These are phyloP conservation scores for Acer saccharum DNA, from an alignment of 345 rosid genomes.

Conservation along the genomic window DNA sequence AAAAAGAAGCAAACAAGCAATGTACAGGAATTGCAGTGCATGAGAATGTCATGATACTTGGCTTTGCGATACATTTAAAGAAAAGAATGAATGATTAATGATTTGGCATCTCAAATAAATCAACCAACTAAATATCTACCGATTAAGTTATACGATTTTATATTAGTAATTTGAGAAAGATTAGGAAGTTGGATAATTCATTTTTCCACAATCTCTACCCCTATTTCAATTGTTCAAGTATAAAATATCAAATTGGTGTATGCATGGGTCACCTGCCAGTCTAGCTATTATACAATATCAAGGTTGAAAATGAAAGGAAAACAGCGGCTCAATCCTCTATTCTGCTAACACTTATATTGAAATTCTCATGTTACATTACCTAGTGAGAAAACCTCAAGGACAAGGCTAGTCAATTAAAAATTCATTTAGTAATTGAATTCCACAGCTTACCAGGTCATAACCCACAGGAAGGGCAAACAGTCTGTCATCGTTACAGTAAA, in stretches of 20 bases:
- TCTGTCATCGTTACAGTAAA: constrained; percentile 50
- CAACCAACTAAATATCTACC: neutral
- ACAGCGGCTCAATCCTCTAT: neutral
- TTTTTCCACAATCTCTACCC: neutral
- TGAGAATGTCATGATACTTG: neutral
- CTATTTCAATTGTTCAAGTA: neutral
- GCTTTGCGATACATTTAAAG: neutral
- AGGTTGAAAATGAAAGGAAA: neutral
- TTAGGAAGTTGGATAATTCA: neutral
- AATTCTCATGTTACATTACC: neutral
- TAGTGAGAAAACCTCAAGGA: neutral
- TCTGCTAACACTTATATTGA: neutral
- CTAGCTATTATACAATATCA: neutral
- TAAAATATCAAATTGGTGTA: neutral
- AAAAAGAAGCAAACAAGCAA: neutral
- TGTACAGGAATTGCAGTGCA: constrained; percentile 8
- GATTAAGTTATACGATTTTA: too few relatives aligned
- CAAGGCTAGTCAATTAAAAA: neutral
- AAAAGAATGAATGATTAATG: neutral
- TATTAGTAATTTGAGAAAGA: neutral
- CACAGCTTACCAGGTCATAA: constrained; percentile 79
- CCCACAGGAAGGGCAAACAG: constrained; percentile 77
- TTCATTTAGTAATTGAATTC: neutral
- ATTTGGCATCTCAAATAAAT: constrained; percentile 4
- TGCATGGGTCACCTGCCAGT: neutral